Evolutionary conservation across 768 basidiomycete species (phyloP).

Genomic region (Gelatoporia subvermispora): DNA sequence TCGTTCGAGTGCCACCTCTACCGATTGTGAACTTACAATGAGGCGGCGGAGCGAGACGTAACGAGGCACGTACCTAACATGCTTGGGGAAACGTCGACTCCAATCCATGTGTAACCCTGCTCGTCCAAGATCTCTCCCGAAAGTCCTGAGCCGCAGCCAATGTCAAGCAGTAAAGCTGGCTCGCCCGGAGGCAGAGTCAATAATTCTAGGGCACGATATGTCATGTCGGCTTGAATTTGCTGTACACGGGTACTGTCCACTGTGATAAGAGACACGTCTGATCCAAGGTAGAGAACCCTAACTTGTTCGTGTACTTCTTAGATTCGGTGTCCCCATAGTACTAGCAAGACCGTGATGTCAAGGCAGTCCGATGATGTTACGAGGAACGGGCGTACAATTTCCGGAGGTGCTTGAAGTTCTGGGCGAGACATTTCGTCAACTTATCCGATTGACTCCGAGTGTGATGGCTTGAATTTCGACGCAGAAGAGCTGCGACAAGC

Average conservation of each 20-base stretch:
- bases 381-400: slow-evolving; percentile 53
- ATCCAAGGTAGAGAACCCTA: background rate
- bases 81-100: slow-evolving; percentile 91
- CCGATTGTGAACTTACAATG: background rate
- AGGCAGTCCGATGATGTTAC: background rate
- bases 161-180: slow-evolving; percentile 85
- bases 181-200: slow-evolving; percentile 76
- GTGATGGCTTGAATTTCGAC: too few relatives aligned
- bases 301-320: slow-evolving; percentile 97
- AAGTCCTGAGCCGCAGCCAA: slow-evolving; percentile 95
- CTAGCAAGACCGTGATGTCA: slow-evolving; percentile 34
- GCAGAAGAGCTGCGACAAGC: too few relatives aligned
- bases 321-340: slow-evolving; percentile 97
- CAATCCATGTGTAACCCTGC: slow-evolving; percentile 89
- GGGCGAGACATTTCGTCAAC: slow-evolving; percentile 49
- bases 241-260: slow-evolving; percentile 82
- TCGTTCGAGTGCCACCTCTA: slow-evolving; percentile 93
- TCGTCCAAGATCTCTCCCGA: slow-evolving; percentile 96
- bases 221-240: slow-evolving; percentile 96
- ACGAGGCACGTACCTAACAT: slow-evolving; percentile 75
- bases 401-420: slow-evolving; percentile 58
- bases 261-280: background rate
- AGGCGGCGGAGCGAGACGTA: too few relatives aligned
- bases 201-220: slow-evolving; percentile 89
- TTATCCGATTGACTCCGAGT: too few relatives aligned